These are phyloP conservation scores for Davidsoniella virescens DNA, from an alignment of 2,329 filamentous ascomycete species.

Conservation along the genomic window DNA sequence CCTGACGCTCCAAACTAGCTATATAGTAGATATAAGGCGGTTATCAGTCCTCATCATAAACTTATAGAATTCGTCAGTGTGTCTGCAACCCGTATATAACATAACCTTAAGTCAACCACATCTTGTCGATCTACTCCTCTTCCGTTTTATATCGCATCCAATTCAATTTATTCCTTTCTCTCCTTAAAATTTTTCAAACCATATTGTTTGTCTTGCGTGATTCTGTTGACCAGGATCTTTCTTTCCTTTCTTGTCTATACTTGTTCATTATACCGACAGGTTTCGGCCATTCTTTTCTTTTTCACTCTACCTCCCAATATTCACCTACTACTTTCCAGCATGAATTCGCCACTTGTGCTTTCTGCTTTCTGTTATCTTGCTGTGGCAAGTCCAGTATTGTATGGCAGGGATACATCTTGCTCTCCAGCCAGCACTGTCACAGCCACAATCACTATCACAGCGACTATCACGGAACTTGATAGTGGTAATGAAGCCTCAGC, in stretches of 20 bases:
- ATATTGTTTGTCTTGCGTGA: too few relatives aligned
- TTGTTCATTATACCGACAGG: background rate
- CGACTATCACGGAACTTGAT: background rate
- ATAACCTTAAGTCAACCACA: too few relatives aligned
- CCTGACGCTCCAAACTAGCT: too few relatives aligned
- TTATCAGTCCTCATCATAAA: too few relatives aligned
- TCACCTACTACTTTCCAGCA: background rate
- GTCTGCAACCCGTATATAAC: too few relatives aligned
- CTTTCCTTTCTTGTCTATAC: background rate
- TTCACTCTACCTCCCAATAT: background rate
- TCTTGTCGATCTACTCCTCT: too few relatives aligned
- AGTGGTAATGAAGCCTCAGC: background rate
- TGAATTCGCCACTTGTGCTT: background rate
- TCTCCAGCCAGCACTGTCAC: background rate
- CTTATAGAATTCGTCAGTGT: too few relatives aligned
- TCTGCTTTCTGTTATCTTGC: conserved; percentile 14
- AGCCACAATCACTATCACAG: conserved; percentile 5
- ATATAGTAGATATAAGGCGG: too few relatives aligned
- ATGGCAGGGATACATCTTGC: background rate
- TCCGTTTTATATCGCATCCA: too few relatives aligned
- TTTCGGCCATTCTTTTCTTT: background rate
- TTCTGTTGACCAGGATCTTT: conserved; percentile 2
- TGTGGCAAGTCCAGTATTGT: conserved; percentile 17
- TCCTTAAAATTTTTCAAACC: background rate
- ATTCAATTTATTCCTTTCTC: background rate